Percentiles rank a stretch among this genome's conserved stretches.
phyloP scores from a whole-genome alignment of 208 protist species.

The Plasmodiophora brassicae region DNA sequence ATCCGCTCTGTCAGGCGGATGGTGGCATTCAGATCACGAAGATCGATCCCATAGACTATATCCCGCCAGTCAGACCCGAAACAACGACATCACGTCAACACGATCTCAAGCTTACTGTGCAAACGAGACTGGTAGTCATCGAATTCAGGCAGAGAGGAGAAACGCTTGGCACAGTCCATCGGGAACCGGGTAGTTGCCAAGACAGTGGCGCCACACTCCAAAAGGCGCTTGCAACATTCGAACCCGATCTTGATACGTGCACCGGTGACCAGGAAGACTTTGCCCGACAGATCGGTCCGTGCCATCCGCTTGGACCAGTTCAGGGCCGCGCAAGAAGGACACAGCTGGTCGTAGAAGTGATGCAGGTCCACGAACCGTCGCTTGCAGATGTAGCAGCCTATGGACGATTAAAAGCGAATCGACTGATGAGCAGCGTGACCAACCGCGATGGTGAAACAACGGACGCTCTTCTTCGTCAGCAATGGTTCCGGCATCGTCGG shows the following conservation, averaged over 20 bases:
- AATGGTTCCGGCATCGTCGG: neutral
- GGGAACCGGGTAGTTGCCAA: conserved; percentile 60
- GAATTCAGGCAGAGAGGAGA: conserved; percentile 75
- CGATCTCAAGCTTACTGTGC: conserved; percentile 58
- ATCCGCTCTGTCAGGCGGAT: conserved; percentile 80
- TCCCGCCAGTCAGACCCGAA: neutral
- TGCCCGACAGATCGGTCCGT: conserved; percentile 76
- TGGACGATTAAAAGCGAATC: neutral
- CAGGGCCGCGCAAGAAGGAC: conserved; percentile 82
- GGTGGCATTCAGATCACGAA: conserved; percentile 82
- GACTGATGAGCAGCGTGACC: neutral
- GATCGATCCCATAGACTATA: conserved; percentile 79
- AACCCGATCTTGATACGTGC: conserved; percentile 69
- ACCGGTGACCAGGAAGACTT: conserved; percentile 81
- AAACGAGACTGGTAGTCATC: conserved; percentile 76
- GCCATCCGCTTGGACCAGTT: conserved; percentile 87
- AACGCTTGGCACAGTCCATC: conserved; percentile 65
- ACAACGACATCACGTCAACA: neutral
- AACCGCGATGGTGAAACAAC: neutral
- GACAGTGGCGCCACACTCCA: conserved; percentile 56
- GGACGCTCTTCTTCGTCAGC: neutral
- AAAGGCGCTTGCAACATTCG: conserved; percentile 52
- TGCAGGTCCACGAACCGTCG: conserved; percentile 77
- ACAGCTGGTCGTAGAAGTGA: conserved; percentile 91
- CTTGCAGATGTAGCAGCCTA: conserved; percentile 43